Conservation (phyloP, 2,329 filamentous ascomycete species). For the Sporothrix protearum region DNA sequence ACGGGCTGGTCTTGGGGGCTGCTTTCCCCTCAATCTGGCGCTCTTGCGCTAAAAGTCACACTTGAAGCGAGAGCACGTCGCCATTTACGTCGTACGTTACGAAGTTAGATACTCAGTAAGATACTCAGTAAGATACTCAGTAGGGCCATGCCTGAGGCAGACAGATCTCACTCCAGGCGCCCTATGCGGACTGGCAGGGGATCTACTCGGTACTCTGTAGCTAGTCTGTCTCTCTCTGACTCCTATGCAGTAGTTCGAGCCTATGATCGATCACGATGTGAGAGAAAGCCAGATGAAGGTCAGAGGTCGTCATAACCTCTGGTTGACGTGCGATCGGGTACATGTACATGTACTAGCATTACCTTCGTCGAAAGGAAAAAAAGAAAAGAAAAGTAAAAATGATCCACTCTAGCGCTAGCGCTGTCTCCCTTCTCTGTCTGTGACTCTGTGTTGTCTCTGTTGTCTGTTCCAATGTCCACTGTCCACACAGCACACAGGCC, state of each 20-base stretch:
- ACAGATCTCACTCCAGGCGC: no score
- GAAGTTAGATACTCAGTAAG: no score
- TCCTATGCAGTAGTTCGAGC: no score
- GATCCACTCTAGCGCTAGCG: conserved; percentile 8
- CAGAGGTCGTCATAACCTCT: not conserved
- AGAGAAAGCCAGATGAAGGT: not conserved
- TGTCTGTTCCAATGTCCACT: not conserved
- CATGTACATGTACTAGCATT: conserved; percentile 16
- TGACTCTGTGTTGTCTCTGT: no score
- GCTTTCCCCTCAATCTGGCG: conserved; percentile 6
- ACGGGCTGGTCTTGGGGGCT: not conserved
- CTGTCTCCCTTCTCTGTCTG: not conserved
- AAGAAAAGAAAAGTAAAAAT: not conserved
- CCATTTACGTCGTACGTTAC: no score
- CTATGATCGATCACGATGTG: no score
- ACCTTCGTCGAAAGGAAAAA: not conserved
- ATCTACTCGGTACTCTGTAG: no score
- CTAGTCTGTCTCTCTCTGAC: no score
- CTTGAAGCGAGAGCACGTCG: not conserved
- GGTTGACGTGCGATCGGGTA: conserved; percentile 16
- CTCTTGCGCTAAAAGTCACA: conserved; percentile 4
- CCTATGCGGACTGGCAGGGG: no score
- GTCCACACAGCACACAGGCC: not conserved
- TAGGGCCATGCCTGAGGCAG: no score
- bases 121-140: no score